phyloP scores from a whole-genome alignment of 2,329 filamentous ascomycete genomes.

The Arthrobotrys conoides region DNA sequence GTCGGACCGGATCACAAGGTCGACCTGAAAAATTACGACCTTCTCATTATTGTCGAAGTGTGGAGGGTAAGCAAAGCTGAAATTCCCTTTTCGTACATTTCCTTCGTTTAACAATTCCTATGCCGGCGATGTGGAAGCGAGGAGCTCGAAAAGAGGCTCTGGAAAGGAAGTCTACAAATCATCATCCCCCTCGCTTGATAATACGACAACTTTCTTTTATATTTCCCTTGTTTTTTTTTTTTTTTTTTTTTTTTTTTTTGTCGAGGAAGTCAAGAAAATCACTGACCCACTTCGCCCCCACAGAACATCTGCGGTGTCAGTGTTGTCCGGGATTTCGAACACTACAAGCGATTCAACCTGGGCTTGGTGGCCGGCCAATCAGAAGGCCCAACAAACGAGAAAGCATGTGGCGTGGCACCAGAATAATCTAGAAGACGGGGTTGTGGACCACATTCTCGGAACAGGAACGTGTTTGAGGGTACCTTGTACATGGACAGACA shows the following conservation, averaged over 20 bases:
- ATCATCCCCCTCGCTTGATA: slow-evolving; percentile 44
- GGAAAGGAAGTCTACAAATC: slow-evolving; percentile 19
- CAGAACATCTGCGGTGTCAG: slow-evolving; percentile 84
- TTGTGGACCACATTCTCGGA: slow-evolving; percentile 59
- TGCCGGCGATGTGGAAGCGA: slow-evolving; percentile 31
- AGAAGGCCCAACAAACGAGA: slow-evolving; percentile 65
- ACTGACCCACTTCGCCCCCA: slow-evolving; percentile 61
- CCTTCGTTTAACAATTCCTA: slow-evolving; percentile 56
- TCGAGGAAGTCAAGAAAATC: slow-evolving; percentile 32
- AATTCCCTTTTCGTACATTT: slow-evolving; percentile 53
- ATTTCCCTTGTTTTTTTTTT: slow-evolving; percentile 33
- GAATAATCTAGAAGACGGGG: slow-evolving; percentile 60
- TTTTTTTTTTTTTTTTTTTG: slow-evolving; percentile 31
- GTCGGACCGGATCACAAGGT: slow-evolving; percentile 80
- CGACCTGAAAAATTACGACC: slow-evolving; percentile 81
- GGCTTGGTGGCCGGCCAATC: slow-evolving; percentile 68
- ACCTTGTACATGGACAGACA: slow-evolving; percentile 47
- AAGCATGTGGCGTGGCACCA: slow-evolving; percentile 60
- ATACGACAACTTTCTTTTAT: slow-evolving; percentile 35
- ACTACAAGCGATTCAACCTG: slow-evolving; percentile 82
- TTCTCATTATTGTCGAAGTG: slow-evolving; percentile 83
- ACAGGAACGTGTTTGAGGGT: slow-evolving; percentile 58
- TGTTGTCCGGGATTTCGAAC: slow-evolving; percentile 82
- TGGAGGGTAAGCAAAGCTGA: slow-evolving; percentile 76
- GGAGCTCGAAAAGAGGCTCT: slow-evolving; percentile 33